Base-by-base conservation (phyloP, 257 asterid genomes). In the Euphrasia confusa region DNA sequence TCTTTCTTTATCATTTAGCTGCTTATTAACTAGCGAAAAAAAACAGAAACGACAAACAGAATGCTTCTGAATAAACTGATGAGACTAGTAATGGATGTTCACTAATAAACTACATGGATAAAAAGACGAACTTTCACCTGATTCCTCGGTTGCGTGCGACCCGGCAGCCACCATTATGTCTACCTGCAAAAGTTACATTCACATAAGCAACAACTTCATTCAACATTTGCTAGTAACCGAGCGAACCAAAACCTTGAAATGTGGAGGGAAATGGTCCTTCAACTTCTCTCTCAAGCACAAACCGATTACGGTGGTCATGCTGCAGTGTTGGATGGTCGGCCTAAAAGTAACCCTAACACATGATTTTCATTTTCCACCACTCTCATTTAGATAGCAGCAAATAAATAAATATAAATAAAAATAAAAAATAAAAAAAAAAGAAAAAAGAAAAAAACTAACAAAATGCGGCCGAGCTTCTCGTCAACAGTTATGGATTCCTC, bases 311-410 rank as follows among this genome's bases (percentile, higher is more conserved):
- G 87, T 81, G 2, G 98, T 94, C 98, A 91, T 84, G 79, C 79
- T 91, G 86, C 98, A 88, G 66, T 91, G 96, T 75, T 84, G 95
- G 64, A 91, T 86, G n/a, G 98, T 91, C 5, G 98, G 96, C 3
- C 88, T 91, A 84, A 91, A 91, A 54, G 89, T 86, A 50, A 91
- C 78, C 94, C 98, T 90, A 47, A 60, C 44, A 42, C 9, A 42
- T 69, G 33, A 30, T 21, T 21, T 21, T 21, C 24, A 30, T 30
- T 30, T 30, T 7, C 32, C 35, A 54, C 1, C 8, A 48, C 24
- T 12, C 54, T 4, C 8, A 48, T 4, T 8, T 7, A 30, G 33
- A 4, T 21, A 21, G 24, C 24, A 21, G 24, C 33, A 30, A 30
- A 21, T 21, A 21, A 21, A 21, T 21, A 4, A 30, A 30, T 4